Percentiles rank a stretch among this genome's conserved stretches.
Conservation (phyloP, 768 basidiomycete genomes). For the Collybiopsis luxurians region DNA sequence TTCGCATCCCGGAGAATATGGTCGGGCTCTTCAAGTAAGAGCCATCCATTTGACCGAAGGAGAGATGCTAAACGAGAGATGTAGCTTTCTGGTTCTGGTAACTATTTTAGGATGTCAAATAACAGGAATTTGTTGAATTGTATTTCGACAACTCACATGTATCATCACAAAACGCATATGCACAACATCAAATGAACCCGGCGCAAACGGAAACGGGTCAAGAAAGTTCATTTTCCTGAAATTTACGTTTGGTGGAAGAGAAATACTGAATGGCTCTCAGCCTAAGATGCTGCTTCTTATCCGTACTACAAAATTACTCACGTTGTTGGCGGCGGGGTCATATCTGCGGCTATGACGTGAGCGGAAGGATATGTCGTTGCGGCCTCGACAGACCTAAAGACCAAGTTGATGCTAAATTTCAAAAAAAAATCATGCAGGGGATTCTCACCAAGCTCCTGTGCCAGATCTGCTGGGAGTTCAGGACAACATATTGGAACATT, state of each 20-base stretch:
- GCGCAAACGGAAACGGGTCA: not conserved
- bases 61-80: not conserved
- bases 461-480: not conserved
- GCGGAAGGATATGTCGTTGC: not conserved
- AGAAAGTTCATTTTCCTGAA: conserved; percentile 1
- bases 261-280: not conserved
- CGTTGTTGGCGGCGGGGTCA: conserved; percentile 1
- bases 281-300: not conserved
- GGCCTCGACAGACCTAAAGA: conserved; percentile 3
- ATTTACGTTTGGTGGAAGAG: not conserved
- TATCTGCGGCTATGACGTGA: not conserved
- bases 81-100: conserved; percentile 1
- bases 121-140: too few relatives aligned
- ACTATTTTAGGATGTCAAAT: too few relatives aligned
- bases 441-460: conserved; percentile 1
- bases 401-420: not conserved
- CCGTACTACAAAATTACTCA: not conserved
- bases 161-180: conserved; percentile 6
- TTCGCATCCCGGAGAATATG: conserved; percentile 1
- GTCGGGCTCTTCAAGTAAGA: conserved; percentile 1
- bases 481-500: not conserved
- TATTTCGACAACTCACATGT: not conserved
- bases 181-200: not conserved
- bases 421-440: not conserved
- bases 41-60: conserved; percentile 2